Percentiles rank a stretch among this genome's conserved stretches.
Evolutionary conservation across 768 basidiomycete genomes (phyloP).

Genomic region (Pleurotus giganteus): DNA sequence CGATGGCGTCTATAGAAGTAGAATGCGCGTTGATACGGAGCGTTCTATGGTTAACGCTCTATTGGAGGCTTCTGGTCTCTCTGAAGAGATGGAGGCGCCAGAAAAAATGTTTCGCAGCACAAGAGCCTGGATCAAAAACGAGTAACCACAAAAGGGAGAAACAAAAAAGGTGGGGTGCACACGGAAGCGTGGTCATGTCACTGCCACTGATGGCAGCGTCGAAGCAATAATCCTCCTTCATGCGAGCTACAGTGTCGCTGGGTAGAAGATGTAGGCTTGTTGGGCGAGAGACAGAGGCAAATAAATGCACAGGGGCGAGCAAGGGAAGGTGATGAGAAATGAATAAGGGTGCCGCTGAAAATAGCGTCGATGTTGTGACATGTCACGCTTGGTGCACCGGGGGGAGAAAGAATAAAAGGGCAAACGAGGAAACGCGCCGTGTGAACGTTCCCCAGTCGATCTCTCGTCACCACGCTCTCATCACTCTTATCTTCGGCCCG

Average conservation of each 20-base stretch:
- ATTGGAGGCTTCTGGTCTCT: too few species aligned
- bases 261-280: background rate
- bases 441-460: slow-evolving; percentile 45
- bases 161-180: background rate
- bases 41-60: too few species aligned
- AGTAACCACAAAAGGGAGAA: background rate
- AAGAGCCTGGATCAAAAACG: background rate
- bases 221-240: too few species aligned
- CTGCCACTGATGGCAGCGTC: too few species aligned
- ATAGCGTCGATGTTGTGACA: slow-evolving; percentile 8
- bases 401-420: slow-evolving; percentile 15
- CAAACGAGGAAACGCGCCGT: slow-evolving; percentile 55
- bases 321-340: slow-evolving; percentile 7
- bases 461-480: slow-evolving; percentile 23
- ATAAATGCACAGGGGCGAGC: slow-evolving; percentile 5
- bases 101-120: background rate
- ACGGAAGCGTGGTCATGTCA: background rate
- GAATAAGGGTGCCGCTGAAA: slow-evolving; percentile 7
- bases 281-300: background rate
- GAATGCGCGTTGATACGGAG: too few species aligned
- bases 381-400: slow-evolving; percentile 5
- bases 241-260: background rate
- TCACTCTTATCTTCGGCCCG: slow-evolving; percentile 45
- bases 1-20: too few species aligned
- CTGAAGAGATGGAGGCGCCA: background rate